Evolutionary conservation across 768 basidiomycete species (phyloP).

Genomic region (Russula sp.): DNA sequence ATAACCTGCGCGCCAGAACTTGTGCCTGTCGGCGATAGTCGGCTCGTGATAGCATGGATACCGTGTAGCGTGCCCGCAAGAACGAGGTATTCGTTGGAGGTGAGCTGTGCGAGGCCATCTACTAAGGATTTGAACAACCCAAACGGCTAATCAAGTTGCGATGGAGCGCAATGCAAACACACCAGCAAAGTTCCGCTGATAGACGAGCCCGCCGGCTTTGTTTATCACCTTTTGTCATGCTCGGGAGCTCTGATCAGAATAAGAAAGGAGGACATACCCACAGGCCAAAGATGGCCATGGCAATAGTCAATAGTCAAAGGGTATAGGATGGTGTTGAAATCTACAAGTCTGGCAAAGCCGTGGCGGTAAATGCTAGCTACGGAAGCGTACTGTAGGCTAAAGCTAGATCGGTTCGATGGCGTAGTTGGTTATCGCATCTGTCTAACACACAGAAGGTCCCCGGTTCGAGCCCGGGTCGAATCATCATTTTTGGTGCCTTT

Average conservation of each 20-base stretch:
- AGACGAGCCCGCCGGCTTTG: constrained; percentile 95
- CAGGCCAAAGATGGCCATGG: constrained; percentile 73
- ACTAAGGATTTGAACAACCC: background rate
- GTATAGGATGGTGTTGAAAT: too few relatives aligned
- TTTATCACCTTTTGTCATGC: constrained; percentile 75
- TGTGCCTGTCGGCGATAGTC: constrained; percentile 72
- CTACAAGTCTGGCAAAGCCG: too few relatives aligned
- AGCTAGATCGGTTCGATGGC: constrained; percentile 36
- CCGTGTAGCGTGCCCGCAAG: constrained; percentile 95
- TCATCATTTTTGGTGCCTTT: constrained; percentile 5
- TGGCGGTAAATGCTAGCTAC: too few relatives aligned
- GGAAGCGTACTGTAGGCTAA: background rate
- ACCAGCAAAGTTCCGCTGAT: constrained; percentile 90
- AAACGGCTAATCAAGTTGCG: background rate
- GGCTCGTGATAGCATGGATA: constrained; percentile 96
- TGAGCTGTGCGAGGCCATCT: constrained; percentile 90
- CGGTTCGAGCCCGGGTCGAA: constrained; percentile 23
- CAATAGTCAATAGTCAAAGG: too few relatives aligned
- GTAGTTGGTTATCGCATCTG: constrained; percentile 76
- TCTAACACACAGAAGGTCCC: constrained; percentile 44
- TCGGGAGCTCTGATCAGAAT: constrained; percentile 1
- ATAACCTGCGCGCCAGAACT: constrained; percentile 93
- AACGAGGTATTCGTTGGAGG: constrained; percentile 92
- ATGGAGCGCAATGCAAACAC: constrained; percentile 19
- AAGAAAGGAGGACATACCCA: constrained; percentile 49